Evolutionary conservation across 164 flowering plant genomes (phyloP), one percentile per base, ranked within the genome.

Genomic region (Macadamia integrifolia): DNA sequence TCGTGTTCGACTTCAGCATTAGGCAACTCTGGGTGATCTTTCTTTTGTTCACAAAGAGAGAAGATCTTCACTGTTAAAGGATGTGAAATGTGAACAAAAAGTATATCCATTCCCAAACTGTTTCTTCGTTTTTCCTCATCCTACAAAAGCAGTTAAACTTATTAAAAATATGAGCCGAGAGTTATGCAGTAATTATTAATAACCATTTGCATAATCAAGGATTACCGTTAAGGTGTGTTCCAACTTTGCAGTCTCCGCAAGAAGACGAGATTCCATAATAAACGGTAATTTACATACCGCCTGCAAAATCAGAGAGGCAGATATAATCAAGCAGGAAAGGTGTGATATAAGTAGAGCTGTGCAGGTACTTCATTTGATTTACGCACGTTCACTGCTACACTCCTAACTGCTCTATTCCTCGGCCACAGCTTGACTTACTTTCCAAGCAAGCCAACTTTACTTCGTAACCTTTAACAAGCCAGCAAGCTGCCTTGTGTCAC

Each of bases 251-350:
- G 81, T 79, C 72, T 82, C 89, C 5, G 76, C 46, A 60, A 85
- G 86, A 63, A 85, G 89, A 44, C 83, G 87, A 10, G 77, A 71
- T 60, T 85, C 89, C 17, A 83, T 75, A 56, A 85, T 85, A 71
- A 84, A 85, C 40, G 89, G 87, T 59, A 85, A 67, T 73, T 79
- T 85, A 60, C 78, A 71, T 42, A 82, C 62, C 70, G 73, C 87
- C 89, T 85, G 82, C 23, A 60, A 56, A 68, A n/a, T 15, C 60
- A 50, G 17, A 64, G 53, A 62, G 67, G 74, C 64, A 44, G 17
- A 18, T 17, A 35, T 52, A 31, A 42, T 55, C 15, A 60, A 18
- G 49, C 31, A 64, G 42, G 52, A 8, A 46, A 0, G 50, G 50
- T 46, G 50, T 3, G 15, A 53, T 53, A 5, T 11, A 53, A 14